A percentile compares a stretch with the other conserved stretches of the same genome.
Conservation (phyloP, 1,284 basidiomycete genomes). For the Crucibulum cyathiforme region DNA sequence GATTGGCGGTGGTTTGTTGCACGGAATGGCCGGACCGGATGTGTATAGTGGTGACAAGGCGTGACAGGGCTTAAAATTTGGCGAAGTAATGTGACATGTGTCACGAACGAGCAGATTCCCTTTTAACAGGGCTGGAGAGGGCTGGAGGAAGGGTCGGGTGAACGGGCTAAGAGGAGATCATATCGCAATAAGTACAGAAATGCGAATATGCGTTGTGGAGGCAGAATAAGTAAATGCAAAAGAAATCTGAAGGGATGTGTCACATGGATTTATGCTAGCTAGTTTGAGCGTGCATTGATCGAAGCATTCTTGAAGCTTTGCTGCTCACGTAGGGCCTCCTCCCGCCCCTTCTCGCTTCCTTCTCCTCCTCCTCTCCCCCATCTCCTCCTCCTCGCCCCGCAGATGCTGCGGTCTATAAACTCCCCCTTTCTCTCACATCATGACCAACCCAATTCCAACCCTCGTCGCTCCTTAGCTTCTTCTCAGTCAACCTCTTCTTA, state of each 20-base stretch:
- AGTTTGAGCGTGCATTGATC: too few relatives aligned
- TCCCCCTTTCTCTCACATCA: constrained; percentile 45
- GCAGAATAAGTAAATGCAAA: too few relatives aligned
- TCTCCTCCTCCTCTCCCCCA: constrained; percentile 9
- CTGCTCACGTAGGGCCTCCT: constrained; percentile 1
- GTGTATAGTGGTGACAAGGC: background rate
- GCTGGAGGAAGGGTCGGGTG: too few relatives aligned
- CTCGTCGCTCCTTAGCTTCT: constrained; percentile 53
- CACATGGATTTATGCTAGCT: too few relatives aligned
- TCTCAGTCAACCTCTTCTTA: constrained; percentile 60
- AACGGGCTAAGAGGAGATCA: too few relatives aligned
- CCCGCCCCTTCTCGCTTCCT: constrained; percentile 3
- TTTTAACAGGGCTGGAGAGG: too few relatives aligned
- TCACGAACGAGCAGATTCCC: too few relatives aligned
- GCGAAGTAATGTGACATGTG: too few relatives aligned
- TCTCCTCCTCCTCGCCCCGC: constrained; percentile 16
- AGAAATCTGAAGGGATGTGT: too few relatives aligned
- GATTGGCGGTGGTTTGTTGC: background rate
- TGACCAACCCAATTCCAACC: constrained; percentile 56
- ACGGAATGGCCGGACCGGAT: background rate
- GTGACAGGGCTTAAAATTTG: background rate
- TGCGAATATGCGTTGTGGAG: too few relatives aligned
- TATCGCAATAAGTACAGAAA: too few relatives aligned
- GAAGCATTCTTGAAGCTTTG: background rate
- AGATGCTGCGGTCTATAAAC: constrained; percentile 39